Percentiles rank a stretch among this genome's conserved stretches.
These are phyloP conservation scores for Plasmodium gallinaceum DNA, from an alignment of 169 alveolate species.

Conservation along the genomic window DNA sequence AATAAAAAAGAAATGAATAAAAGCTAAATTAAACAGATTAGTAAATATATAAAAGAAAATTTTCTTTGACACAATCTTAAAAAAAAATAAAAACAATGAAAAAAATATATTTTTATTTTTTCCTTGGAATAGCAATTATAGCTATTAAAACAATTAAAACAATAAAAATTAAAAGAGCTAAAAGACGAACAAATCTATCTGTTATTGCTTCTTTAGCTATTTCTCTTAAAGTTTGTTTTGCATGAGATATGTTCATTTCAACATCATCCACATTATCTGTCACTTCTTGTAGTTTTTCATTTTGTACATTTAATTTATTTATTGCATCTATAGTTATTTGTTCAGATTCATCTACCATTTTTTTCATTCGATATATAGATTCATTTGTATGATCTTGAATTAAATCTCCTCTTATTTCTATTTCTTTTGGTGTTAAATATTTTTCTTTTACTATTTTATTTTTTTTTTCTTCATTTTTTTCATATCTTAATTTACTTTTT, in stretches of 20 bases:
- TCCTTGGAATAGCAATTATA: constrained; percentile 33
- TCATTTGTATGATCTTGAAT: constrained; percentile 70
- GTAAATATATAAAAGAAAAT: background rate
- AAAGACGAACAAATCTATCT: constrained; percentile 55
- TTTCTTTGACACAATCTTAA: too few species aligned
- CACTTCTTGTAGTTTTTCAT: constrained; percentile 46
- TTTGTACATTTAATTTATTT: constrained; percentile 41
- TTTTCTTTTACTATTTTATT: constrained; percentile 6
- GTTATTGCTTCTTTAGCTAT: constrained; percentile 72
- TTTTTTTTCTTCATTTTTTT: constrained; percentile 23
- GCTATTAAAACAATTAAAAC: constrained; percentile 40
- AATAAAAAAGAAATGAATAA: too few species aligned
- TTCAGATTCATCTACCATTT: constrained; percentile 64
- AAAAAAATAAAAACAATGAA: background rate
- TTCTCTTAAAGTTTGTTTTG: constrained; percentile 62
- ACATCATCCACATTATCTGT: constrained; percentile 73
- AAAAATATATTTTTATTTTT: background rate
- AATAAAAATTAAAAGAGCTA: constrained; percentile 36
- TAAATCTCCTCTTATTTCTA: constrained; percentile 42
- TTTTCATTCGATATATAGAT: constrained; percentile 64
- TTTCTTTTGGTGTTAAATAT: constrained; percentile 51
- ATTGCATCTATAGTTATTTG: constrained; percentile 67
- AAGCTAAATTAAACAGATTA: too few species aligned
- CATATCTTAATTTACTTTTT: constrained; percentile 58
- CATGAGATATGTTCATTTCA: constrained; percentile 51